These are phyloP conservation scores for Geotrichum histeridarum DNA, from an alignment of 1,139 yeast species.

Conservation along the genomic window DNA sequence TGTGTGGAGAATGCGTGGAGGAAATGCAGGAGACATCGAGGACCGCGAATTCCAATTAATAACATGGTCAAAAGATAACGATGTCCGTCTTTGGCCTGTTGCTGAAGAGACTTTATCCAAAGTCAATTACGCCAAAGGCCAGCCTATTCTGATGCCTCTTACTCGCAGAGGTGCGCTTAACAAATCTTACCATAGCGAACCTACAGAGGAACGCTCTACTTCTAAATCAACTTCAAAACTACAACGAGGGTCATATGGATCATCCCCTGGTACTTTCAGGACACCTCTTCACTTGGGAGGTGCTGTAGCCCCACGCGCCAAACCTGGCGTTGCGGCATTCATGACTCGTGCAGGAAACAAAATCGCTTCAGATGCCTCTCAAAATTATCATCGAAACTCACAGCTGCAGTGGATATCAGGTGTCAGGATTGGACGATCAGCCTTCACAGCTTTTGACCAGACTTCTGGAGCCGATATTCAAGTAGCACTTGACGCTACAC, in stretches of 20 bases:
- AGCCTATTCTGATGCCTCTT: conserved; percentile 38
- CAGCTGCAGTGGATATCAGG: conserved; percentile 94
- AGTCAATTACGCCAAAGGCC: conserved; percentile 50
- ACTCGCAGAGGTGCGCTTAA: conserved; percentile 45
- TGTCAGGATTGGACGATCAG: conserved; percentile 64
- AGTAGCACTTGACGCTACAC: conserved; percentile 39
- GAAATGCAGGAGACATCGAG: conserved; percentile 43
- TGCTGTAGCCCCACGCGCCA: conserved; percentile 12
- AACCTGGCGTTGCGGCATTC: conserved; percentile 16
- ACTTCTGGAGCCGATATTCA: conserved; percentile 22
- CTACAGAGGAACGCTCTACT: conserved; percentile 26
- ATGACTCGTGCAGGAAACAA: conserved; percentile 18
- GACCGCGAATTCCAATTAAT: conserved; percentile 84
- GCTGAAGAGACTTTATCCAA: conserved; percentile 54
- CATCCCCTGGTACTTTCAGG: conserved; percentile 14
- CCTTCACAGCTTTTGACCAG: conserved; percentile 36
- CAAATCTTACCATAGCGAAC: conserved; percentile 49
- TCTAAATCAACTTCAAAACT: conserved; percentile 8
- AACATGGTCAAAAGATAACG: conserved; percentile 90
- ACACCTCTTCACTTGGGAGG: conserved; percentile 7
- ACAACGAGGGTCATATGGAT: conserved; percentile 16
- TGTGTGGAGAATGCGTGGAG: conserved; percentile 69
- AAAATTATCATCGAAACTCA: conserved; percentile 16
- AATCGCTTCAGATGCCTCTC: conserved; percentile 27
- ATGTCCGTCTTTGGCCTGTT: conserved; percentile 77